Percentiles rank a stretch among this genome's conserved stretches.
Evolutionary conservation across 495 filamentous ascomycete species (phyloP).

Genomic region (Jackrogersella multiformis): DNA sequence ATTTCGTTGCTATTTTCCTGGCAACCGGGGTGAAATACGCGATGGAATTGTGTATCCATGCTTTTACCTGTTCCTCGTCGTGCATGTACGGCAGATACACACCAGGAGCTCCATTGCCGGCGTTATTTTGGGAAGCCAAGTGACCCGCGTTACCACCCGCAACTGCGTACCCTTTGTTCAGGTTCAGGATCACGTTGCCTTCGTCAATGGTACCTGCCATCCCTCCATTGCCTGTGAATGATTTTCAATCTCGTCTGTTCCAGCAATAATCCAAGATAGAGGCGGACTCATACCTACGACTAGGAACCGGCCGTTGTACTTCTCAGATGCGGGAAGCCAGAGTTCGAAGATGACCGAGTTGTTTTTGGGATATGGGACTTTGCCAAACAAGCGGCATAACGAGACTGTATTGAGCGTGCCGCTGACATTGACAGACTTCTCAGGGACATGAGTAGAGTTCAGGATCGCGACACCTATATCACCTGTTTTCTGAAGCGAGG

Average conservation of each 20-base stretch:
- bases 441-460: conserved; percentile 22
- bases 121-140: conserved; percentile 39
- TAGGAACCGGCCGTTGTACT: conserved; percentile 47
- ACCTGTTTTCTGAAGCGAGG: conserved; percentile 6
- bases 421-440: conserved; percentile 12
- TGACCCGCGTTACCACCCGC: conserved; percentile 51
- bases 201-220: conserved; percentile 51
- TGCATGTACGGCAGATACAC: conserved; percentile 48
- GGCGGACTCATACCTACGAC: conserved; percentile 42
- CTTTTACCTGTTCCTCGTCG: conserved; percentile 46
- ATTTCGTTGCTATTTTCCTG: conserved; percentile 40
- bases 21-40: conserved; percentile 49
- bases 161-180: conserved; percentile 51
- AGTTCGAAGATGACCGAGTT: conserved; percentile 41
- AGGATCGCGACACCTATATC: conserved; percentile 15
- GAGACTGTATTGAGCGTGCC: conserved; percentile 19
- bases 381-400: conserved; percentile 26
- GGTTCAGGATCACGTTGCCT: conserved; percentile 41
- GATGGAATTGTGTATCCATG: conserved; percentile 58
- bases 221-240: conserved; percentile 48
- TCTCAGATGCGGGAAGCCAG: conserved; percentile 36
- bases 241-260: conserved; percentile 4
- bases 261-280: background rate
- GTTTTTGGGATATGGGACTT: conserved; percentile 17
- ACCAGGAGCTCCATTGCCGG: conserved; percentile 36